These are phyloP conservation scores for Aaosphaeria pasadenensis DNA, from an alignment of 2,329 filamentous ascomycete genomes.

Conservation along the genomic window DNA sequence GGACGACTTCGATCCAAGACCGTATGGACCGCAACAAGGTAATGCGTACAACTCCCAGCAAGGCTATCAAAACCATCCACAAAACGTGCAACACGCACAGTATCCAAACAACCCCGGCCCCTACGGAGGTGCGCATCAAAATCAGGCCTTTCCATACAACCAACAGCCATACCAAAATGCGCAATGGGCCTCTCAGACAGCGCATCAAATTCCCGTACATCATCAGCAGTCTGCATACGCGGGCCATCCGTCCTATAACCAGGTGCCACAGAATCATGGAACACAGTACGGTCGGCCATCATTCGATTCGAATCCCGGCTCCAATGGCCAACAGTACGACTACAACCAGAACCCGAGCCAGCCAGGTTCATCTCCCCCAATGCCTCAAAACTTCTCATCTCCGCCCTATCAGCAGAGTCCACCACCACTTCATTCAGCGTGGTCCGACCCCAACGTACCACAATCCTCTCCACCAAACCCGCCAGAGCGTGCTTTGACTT, in stretches of 20 bases:
- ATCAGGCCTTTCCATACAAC: neutral
- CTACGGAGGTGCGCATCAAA: neutral
- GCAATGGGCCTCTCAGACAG: neutral
- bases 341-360: too few relatives aligned
- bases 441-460: too few relatives aligned
- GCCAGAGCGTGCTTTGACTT: too few relatives aligned
- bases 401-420: too few relatives aligned
- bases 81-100: neutral
- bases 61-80: neutral
- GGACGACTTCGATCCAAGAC: neutral
- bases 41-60: neutral
- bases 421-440: too few relatives aligned
- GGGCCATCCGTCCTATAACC: neutral
- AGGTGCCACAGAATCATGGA: too few relatives aligned
- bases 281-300: too few relatives aligned
- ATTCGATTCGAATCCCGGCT: neutral
- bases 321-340: too few relatives aligned
- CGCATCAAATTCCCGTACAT: neutral
- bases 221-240: neutral
- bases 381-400: too few relatives aligned
- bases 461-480: too few relatives aligned
- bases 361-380: too few relatives aligned
- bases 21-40: neutral
- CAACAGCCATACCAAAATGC: neutral
- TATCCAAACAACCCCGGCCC: neutral